Conservation (phyloP, 1,139 yeast species). For the Diutina scorzettiae region DNA sequence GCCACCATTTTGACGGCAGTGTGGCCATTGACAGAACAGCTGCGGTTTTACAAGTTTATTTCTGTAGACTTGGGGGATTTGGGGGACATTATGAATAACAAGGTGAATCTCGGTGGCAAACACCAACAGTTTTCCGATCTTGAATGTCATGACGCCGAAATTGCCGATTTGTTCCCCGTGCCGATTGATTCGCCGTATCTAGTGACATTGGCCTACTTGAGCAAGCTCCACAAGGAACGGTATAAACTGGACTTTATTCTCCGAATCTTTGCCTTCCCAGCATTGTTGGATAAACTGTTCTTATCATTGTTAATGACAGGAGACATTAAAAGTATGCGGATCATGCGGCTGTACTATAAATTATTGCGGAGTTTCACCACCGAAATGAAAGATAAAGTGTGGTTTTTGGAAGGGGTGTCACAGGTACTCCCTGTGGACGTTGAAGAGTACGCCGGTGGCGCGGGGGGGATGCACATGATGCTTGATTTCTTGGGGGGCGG, state of each 20-base stretch:
- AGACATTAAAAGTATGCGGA: conserved; percentile 77
- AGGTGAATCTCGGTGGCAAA: conserved; percentile 7
- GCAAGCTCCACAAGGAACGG: conserved; percentile 71
- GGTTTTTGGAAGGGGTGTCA: conserved; percentile 91
- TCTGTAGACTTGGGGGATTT: conserved; percentile 75
- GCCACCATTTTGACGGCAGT: conserved; percentile 91
- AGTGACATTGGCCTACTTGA: conserved; percentile 75
- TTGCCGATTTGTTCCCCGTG: conserved; percentile 78
- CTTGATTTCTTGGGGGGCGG: conserved; percentile 76
- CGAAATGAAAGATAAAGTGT: conserved; percentile 79
- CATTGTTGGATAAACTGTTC: conserved; percentile 69
- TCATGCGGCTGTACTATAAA: conserved; percentile 80
- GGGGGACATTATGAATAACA: conserved; percentile 56
- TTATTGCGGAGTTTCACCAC: conserved; percentile 69
- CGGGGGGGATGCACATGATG: conserved; percentile 87
- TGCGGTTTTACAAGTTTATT: conserved; percentile 61
- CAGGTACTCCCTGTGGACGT: conserved; percentile 77
- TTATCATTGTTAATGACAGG: conserved; percentile 70
- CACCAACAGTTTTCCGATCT: conserved; percentile 35
- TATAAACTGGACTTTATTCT: conserved; percentile 77
- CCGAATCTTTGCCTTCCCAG: conserved; percentile 88
- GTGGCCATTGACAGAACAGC: conserved; percentile 79
- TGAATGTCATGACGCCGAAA: conserved; percentile 78
- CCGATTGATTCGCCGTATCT: conserved; percentile 74
- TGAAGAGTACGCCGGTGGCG: conserved; percentile 73